These are phyloP conservation scores for Trametes cubensis DNA, from an alignment of 768 basidiomycete genomes.

Conservation along the genomic window DNA sequence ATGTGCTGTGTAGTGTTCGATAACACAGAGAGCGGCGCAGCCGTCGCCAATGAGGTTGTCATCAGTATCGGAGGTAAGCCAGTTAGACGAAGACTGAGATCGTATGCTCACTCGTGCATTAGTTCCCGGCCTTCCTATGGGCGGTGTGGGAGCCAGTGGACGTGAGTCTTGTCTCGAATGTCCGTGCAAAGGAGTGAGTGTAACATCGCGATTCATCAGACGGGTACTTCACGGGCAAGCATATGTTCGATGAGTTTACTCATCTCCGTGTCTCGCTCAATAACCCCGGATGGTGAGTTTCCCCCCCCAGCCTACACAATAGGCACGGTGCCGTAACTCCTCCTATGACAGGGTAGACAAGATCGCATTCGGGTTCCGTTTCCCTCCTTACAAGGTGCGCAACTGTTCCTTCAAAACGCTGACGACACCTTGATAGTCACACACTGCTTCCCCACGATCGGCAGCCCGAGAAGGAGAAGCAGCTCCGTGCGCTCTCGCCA, in stretches of 20 bases:
- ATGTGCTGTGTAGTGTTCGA: conserved; percentile 47
- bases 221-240: conserved; percentile 64
- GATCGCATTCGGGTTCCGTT: conserved; percentile 15
- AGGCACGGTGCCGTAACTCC: background rate
- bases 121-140: conserved; percentile 70
- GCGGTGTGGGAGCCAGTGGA: conserved; percentile 59
- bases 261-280: conserved; percentile 60
- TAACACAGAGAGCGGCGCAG: conserved; percentile 69
- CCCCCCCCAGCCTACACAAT: background rate
- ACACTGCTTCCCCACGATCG: background rate
- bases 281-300: conserved; percentile 40
- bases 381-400: conserved; percentile 22
- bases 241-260: conserved; percentile 73
- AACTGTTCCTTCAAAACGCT: background rate
- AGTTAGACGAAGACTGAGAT: no score
- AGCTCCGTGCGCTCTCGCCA: background rate
- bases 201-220: conserved; percentile 38
- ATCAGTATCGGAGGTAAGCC: conserved; percentile 63
- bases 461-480: background rate
- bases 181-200: background rate
- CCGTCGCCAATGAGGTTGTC: conserved; percentile 66
- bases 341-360: conserved; percentile 9
- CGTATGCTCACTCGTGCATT: background rate
- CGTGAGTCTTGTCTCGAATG: conserved; percentile 46
- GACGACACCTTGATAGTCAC: background rate